These are phyloP conservation scores for Boletus mariae DNA, from an alignment of 1,284 basidiomycete species.

Conservation along the genomic window DNA sequence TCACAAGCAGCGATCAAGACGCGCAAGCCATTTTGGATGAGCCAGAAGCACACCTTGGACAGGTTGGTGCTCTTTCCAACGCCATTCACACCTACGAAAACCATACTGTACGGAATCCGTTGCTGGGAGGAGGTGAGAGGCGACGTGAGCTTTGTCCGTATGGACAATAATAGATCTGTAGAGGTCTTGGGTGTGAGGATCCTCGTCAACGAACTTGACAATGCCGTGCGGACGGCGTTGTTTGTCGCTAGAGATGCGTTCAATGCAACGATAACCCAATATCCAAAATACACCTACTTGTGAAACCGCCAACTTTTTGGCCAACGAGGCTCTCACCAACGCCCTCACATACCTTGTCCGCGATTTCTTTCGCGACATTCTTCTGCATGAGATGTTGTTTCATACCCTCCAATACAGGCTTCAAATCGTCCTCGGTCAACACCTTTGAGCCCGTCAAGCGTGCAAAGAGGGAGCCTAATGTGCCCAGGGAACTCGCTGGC, in stretches of 20 bases:
- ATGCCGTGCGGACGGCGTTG: constrained; percentile 78
- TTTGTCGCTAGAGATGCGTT: constrained; percentile 60
- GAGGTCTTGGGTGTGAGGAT: constrained; percentile 96
- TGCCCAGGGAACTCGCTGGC: constrained; percentile 51
- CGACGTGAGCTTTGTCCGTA: constrained; percentile 69
- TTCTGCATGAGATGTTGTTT: constrained; percentile 98
- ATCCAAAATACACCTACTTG: constrained; percentile 54
- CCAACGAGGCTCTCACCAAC: constrained; percentile 89
- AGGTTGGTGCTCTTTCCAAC: constrained; percentile 99
- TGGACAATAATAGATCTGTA: constrained; percentile 87
- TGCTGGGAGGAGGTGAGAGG: constrained; percentile 68
- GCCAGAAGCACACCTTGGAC: constrained; percentile 98
- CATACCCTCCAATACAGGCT: constrained; percentile 90
- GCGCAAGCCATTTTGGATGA: constrained; percentile 90
- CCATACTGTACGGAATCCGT: constrained; percentile 86
- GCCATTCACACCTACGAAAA: constrained; percentile 99
- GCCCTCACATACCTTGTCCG: constrained; percentile 91
- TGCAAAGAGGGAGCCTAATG: constrained; percentile 74
- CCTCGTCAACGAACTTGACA: constrained; percentile 86
- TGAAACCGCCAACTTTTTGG: constrained; percentile 84
- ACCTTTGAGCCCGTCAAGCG: constrained; percentile 83
- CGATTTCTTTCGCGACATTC: constrained; percentile 95
- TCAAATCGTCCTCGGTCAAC: constrained; percentile 79
- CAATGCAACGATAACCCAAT: constrained; percentile 3
- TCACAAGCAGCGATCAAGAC: constrained; percentile 99